Evolutionary conservation across 2,329 filamentous ascomycete species (phyloP).

Genomic region (Talaromyces sp.): DNA sequence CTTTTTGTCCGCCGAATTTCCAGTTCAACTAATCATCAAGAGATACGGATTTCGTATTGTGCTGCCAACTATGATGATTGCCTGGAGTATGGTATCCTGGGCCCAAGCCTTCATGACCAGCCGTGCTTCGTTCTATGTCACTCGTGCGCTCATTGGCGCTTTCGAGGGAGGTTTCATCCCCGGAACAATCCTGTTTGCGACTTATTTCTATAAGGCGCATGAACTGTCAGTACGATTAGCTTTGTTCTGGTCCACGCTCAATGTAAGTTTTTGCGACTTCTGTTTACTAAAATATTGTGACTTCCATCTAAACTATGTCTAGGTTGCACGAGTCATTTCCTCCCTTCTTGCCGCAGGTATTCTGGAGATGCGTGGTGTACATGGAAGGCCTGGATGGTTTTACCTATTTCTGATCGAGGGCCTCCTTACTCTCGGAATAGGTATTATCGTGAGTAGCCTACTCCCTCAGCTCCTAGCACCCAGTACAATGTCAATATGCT

Average conservation of each 20-base stretch:
- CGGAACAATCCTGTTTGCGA: constrained; percentile 54
- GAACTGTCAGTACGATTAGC: constrained; percentile 62
- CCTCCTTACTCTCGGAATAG: constrained; percentile 51
- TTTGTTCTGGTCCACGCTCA: constrained; percentile 19
- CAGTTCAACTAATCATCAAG: constrained; percentile 56
- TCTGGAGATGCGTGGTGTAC: constrained; percentile 32
- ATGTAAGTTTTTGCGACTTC: neutral
- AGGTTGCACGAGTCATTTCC: constrained; percentile 26
- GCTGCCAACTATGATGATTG: constrained; percentile 54
- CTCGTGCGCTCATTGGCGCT: constrained; percentile 40
- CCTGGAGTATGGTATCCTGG: constrained; percentile 50
- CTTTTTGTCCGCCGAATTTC: constrained; percentile 55
- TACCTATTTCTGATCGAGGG: constrained; percentile 60
- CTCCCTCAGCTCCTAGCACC: too few relatives aligned
- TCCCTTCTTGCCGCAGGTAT: constrained; percentile 37
- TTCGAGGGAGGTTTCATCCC: constrained; percentile 58
- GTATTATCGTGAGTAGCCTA: constrained; percentile 42
- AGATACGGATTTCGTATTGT: constrained; percentile 54
- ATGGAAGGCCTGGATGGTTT: constrained; percentile 38
- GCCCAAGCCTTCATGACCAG: constrained; percentile 46
- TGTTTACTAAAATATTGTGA: neutral
- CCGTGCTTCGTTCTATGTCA: constrained; percentile 36
- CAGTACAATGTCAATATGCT: neutral
- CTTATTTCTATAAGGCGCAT: constrained; percentile 65
- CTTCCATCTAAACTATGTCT: neutral